Evolutionary conservation across 2,329 filamentous ascomycete species (phyloP), one percentile per base, ranked within the genome.

Genomic region (Ceratocystis huliohia): DNA sequence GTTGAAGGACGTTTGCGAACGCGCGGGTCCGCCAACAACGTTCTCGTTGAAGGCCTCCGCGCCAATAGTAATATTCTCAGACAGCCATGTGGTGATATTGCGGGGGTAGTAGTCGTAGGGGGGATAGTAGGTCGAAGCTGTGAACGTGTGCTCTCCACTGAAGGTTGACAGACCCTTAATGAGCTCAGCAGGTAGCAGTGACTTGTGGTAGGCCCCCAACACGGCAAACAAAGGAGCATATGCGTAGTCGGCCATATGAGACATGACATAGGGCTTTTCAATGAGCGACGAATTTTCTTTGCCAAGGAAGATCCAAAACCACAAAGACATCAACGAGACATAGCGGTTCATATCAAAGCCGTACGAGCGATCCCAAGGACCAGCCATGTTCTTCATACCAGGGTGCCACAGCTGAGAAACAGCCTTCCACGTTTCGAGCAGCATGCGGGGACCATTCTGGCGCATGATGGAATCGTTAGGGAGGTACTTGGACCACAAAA

Each of bases 311-410:
- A 80, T 78, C 84, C 83, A 86, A 68, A 86, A 77, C 73, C 83
- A 83, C 15, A 83, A 72, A 0, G 80, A 80, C 72, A 86, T 79
- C 62, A 86, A 77, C 33, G 64, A 81, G 81, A 3, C 72, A 70
- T 86, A 86, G 5, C 78, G 75, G 65, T 84, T 85, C 83, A 86
- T 85, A 68, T 87, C 83, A 67, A 80, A 86, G 0, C 83, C 83
- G 69, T 87, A 87, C 0, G 79, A 76, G 0, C 84, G 79, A 72
- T 87, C 84, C 84, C 84, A 87, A 0, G 84, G 84, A 0, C 84
- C 84, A 1, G 84, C 84, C 61, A 86, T 78, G 68, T 86, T 87
- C 69, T 78, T 81, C 74, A 87, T 73, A 1, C 79, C 77, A 0
- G 83, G 79, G 65, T 86, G 81, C 76, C 83, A 87, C 1, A 87